A percentile compares a stretch with the other conserved stretches of the same genome.
Conservation (phyloP, 2,329 filamentous ascomycete genomes). For the Trichoderma sp. region DNA sequence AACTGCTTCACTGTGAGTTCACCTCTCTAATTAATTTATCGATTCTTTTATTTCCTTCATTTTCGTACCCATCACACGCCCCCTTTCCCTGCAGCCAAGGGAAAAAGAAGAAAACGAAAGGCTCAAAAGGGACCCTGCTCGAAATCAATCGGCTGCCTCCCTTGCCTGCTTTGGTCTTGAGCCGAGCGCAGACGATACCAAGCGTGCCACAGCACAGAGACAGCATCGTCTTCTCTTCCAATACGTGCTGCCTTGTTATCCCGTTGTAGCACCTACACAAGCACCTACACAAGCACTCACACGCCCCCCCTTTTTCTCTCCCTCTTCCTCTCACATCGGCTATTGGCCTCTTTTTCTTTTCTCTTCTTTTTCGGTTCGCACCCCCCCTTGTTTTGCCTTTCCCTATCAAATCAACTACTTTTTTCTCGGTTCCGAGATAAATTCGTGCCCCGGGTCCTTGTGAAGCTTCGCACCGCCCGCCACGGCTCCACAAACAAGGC, state of each 20-base stretch:
- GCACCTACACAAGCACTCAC: not conserved
- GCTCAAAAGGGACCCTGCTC: conserved; percentile 13
- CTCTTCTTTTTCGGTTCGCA: not conserved
- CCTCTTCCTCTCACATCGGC: not conserved
- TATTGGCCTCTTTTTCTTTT: not conserved
- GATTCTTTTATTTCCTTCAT: not conserved
- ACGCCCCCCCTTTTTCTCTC: conserved; percentile 7
- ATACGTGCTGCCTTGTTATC: not conserved
- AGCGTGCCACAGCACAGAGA: conserved; percentile 2
- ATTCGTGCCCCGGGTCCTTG: conserved; percentile 35
- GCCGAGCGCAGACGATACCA: conserved; percentile 20
- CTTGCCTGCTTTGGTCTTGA: not conserved
- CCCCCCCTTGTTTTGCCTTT: conserved; percentile 5
- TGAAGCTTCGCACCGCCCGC: conserved; percentile 28
- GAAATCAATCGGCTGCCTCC: not conserved
- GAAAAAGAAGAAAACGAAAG: not conserved
- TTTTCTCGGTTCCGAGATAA: conserved; percentile 38
- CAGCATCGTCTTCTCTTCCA: not conserved
- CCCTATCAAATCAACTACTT: not conserved
- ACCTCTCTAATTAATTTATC: not conserved
- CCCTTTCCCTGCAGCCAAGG: not conserved
- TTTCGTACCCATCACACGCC: not conserved
- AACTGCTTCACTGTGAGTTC: conserved; percentile 10
- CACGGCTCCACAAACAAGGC: conserved; percentile 23
- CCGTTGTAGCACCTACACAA: not conserved